phyloP scores from a whole-genome alignment of 805 yeast genomes.

The Nematodospora valgi region DNA sequence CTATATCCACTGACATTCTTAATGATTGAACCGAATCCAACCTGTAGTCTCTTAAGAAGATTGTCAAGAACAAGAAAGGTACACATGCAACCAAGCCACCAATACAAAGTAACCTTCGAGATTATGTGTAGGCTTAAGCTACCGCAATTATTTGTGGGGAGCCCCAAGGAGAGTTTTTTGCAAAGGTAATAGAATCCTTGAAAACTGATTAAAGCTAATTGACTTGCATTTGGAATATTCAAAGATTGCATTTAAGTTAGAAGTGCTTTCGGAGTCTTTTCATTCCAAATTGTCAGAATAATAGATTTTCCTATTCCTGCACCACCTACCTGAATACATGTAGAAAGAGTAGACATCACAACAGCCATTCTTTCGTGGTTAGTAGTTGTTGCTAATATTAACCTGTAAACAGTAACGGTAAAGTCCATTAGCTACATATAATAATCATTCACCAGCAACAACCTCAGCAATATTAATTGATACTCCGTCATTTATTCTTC shows the following conservation, averaged over 20 bases:
- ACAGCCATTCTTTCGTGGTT: slow-evolving; percentile 64
- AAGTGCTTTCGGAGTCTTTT: slow-evolving; percentile 46
- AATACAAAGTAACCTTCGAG: slow-evolving; percentile 55
- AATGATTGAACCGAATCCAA: slow-evolving; percentile 34
- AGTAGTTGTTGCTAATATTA: slow-evolving; percentile 53
- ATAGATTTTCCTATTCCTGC: slow-evolving; percentile 62
- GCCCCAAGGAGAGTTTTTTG: slow-evolving; percentile 65
- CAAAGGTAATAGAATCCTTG: too few relatives aligned
- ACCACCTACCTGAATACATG: too few relatives aligned
- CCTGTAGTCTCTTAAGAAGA: slow-evolving; percentile 42
- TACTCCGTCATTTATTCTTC: slow-evolving; percentile 38
- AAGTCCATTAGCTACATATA: slow-evolving; percentile 73
- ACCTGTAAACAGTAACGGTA: slow-evolving; percentile 65
- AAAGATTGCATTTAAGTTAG: slow-evolving; percentile 22
- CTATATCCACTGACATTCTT: too few relatives aligned
- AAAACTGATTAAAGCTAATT: slow-evolving; percentile 19
- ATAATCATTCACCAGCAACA: slow-evolving; percentile 58
- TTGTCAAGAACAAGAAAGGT: slow-evolving; percentile 37
- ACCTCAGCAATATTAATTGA: slow-evolving; percentile 24
- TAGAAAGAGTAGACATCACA: too few relatives aligned
- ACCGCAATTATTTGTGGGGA: slow-evolving; percentile 56
- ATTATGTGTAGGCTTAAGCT: slow-evolving; percentile 53
- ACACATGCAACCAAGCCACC: slow-evolving; percentile 52
- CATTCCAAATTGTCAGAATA: slow-evolving; percentile 68
- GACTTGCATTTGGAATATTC: slow-evolving; percentile 12